Percentiles rank a stretch among this genome's conserved stretches.
Evolutionary conservation across 176 grass and related monocot genomes (phyloP).

Genomic region (Zoysia pacifica): DNA sequence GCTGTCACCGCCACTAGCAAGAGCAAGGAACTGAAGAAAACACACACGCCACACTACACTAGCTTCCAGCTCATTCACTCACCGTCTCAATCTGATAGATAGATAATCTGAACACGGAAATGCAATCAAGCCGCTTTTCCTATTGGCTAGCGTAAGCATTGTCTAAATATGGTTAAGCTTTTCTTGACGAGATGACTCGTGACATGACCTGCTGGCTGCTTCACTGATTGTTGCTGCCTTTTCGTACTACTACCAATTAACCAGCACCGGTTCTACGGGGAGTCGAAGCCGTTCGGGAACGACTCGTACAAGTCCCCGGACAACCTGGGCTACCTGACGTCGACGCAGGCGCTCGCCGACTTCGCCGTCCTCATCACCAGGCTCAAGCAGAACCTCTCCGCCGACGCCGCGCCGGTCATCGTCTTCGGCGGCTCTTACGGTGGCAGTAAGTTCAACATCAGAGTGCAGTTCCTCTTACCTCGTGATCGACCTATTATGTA

Average conservation of each 20-base stretch:
- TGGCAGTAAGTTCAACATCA: conserved; percentile 64
- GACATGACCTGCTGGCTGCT: background rate
- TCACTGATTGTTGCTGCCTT: too few relatives aligned
- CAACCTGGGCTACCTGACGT: conserved; percentile 82
- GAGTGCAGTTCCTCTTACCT: background rate
- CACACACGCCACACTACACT: background rate
- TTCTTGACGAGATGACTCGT: background rate
- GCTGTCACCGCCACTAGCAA: background rate
- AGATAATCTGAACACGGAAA: background rate
- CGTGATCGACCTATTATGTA: background rate
- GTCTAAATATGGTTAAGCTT: background rate
- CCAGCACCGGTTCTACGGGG: conserved; percentile 96
- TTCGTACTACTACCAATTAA: background rate
- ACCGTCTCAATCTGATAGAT: background rate
- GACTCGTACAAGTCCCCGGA: conserved; percentile 60
- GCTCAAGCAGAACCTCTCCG: conserved; percentile 81
- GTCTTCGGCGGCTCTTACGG: conserved; percentile 93
- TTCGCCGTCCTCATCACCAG: conserved; percentile 81
- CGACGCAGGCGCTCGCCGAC: conserved; percentile 94
- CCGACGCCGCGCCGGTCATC: conserved; percentile 72
- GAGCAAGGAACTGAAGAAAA: background rate
- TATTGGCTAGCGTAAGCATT: background rate
- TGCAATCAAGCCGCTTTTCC: background rate
- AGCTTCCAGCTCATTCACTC: background rate
- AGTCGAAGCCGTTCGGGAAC: conserved; percentile 89